Base-by-base conservation (phyloP, 306 rosid species). In the Cicer judaicum region DNA sequence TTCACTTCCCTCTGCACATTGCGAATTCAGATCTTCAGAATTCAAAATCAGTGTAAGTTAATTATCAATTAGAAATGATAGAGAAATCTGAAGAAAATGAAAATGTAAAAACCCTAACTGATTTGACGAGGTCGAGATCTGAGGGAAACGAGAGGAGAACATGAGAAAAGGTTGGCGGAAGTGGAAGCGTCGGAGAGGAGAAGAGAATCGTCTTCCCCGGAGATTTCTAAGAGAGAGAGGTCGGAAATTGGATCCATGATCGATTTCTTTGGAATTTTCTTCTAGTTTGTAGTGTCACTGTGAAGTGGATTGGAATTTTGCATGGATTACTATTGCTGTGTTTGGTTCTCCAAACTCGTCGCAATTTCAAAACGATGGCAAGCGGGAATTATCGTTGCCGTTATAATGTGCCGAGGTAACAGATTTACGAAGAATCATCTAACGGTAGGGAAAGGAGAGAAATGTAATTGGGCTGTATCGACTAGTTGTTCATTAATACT, bases 151-250 rank as follows among this genome's bases (percentile, higher is more conserved):
- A 93, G 92, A 68, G 98, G 98, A 52, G 98, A 91, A 83, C 88
- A 91, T 43, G 84, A 63, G 87, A 89, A 91, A 59, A 72, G 53
- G 76, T 59, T 21, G 53, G 34, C 47, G 67, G 75, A 9, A 7
- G 60, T 34, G 18, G 84, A 53, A 56, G n/a, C 44, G 3, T n/a
- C 72, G 49, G 68, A 82, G 7, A 90, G 83, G 7, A 90, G 83
- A 5, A 87, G 87, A 50, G 90, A 86, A 83, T 93, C 95, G 81
- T 93, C 98, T 74, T 90, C 98, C 10, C 62, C 86, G 9, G 84
- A 54, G 82, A 92, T 87, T 64, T 93, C 96, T 34, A 93, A 53
- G 82, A 93, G 92, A 10, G 92, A 75, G 70, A 87, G 88, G 36
- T 91, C 85, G 59, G 90, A 78, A 53, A 88, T 83, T 66, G 92